phyloP scores from a whole-genome alignment of 345 rosid genomes.

The Bruguiera parviflora region DNA sequence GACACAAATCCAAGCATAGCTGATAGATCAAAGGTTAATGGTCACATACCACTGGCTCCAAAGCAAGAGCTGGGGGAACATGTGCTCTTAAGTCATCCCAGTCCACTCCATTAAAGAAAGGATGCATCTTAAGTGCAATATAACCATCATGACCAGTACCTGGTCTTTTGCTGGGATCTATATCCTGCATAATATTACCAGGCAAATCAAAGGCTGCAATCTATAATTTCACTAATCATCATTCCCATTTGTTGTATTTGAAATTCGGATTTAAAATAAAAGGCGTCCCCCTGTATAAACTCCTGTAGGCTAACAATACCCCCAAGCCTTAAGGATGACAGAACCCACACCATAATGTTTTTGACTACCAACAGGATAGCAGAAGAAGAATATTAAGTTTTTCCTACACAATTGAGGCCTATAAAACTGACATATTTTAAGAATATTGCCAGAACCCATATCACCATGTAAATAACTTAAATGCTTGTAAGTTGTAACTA shows the following conservation, averaged over 20 bases:
- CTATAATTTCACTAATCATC: neutral
- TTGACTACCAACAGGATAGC: no score
- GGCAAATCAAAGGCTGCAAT: slow-evolving; percentile 8
- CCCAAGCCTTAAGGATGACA: no score
- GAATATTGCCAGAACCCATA: no score
- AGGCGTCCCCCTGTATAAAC: no score
- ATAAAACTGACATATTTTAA: no score
- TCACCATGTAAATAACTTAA: neutral
- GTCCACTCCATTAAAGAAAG: slow-evolving; percentile 80
- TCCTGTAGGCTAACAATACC: no score
- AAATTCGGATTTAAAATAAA: neutral
- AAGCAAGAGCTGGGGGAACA: slow-evolving; percentile 78
- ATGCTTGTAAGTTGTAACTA: neutral
- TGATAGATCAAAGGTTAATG: slow-evolving; percentile 6
- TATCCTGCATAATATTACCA: slow-evolving; percentile 51
- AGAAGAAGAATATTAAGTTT: no score
- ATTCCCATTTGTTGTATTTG: neutral
- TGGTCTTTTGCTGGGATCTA: slow-evolving; percentile 84
- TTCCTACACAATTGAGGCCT: no score
- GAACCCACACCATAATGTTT: no score
- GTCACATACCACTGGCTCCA: slow-evolving; percentile 53
- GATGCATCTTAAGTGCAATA: slow-evolving; percentile 73
- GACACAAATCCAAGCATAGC: slow-evolving; percentile 2
- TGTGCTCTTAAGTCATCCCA: slow-evolving; percentile 73
- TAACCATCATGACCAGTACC: slow-evolving; percentile 93